These are phyloP conservation scores for Parastagonospora nodorum DNA, from an alignment of 2,329 filamentous ascomycete genomes.

Conservation along the genomic window DNA sequence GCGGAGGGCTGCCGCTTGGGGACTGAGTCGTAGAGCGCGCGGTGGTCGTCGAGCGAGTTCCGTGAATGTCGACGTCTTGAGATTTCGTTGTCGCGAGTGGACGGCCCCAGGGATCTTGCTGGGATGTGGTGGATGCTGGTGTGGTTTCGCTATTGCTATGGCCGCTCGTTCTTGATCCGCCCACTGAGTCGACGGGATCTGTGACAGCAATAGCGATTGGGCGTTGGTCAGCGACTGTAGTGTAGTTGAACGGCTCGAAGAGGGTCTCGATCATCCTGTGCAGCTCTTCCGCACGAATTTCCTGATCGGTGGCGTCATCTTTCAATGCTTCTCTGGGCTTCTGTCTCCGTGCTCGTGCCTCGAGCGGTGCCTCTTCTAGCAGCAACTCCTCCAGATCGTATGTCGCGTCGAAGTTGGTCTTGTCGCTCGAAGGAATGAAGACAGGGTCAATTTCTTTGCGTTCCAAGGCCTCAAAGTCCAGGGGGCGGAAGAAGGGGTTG, in stretches of 20 bases:
- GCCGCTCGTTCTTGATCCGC: constrained; percentile 41
- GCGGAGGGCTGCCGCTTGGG: constrained; percentile 54
- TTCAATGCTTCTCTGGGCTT: constrained; percentile 91
- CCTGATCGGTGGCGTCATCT: constrained; percentile 91
- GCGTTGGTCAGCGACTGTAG: constrained; percentile 76
- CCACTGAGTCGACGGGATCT: constrained; percentile 35
- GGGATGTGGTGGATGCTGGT: constrained; percentile 35
- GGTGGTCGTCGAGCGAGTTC: constrained; percentile 42
- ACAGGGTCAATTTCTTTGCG: constrained; percentile 87
- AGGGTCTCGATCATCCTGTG: constrained; percentile 93
- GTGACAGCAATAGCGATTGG: constrained; percentile 41
- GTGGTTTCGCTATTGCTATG: constrained; percentile 40
- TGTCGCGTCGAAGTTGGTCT: constrained; percentile 98
- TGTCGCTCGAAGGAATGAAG: constrained; percentile 91
- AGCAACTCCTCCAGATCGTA: constrained; percentile 95
- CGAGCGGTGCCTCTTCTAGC: constrained; percentile 90
- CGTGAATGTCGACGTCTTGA: constrained; percentile 45
- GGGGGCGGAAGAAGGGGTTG: constrained; percentile 84
- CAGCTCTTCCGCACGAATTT: constrained; percentile 91
- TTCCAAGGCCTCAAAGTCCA: constrained; percentile 85
- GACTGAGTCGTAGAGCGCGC: constrained; percentile 53
- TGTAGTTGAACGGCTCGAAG: constrained; percentile 96
- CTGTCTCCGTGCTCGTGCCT: constrained; percentile 88
- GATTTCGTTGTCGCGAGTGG: constrained; percentile 38
- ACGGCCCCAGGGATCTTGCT: constrained; percentile 41